Evolutionary conservation across 2,329 filamentous ascomycete species (phyloP), one percentile per base, ranked within the genome.

Genomic region (Daldinia eschscholtzii): DNA sequence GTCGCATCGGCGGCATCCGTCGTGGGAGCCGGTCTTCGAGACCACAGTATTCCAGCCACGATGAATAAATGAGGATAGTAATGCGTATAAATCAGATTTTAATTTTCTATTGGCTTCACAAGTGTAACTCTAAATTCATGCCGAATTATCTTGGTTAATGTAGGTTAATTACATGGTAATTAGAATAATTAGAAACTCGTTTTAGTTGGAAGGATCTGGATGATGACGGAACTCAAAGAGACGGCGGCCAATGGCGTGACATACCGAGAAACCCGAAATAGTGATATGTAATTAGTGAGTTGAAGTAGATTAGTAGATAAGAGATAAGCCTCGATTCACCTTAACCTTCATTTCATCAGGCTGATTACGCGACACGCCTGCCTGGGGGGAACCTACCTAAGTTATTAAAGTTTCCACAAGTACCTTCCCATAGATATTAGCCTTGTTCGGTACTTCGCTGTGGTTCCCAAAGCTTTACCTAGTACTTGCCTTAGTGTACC

Each of bases 11-110:
- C 78, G 76, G 79, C 79, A 76, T 80, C 80, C 77, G 79, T 73
- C 66, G 75, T 76, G 67, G 80, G 77, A 77, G 79, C 80, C 76
- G 78, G 75, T 71, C 74, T 76, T 72, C 78, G 76, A 65, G 82
- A 83, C 85, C 85, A 87, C 66, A 87, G 74, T 76, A 85, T 67
- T 57, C 80, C 79, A 79, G 84, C 85, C 85, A 87, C 78, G 59
- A 72, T 86, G 82, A 71, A 68, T 68, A 63, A 41, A 30, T 37
- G 37, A 1, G 7, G 6, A 9, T 6, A 26, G 6, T 15, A 26
- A 18, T 57, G 61, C 59, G 37, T 61, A 55, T 68, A 42, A 59
- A 55, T 6, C 13, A 33, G 15, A 52, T 52, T 52, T 52, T 52
- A 18, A 26, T 52, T 1, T 52, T 65, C 33, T 64, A 64, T 62